Base-by-base conservation (phyloP, 2,329 filamentous ascomycete species). In the Pseudofabraea citricarpa region DNA sequence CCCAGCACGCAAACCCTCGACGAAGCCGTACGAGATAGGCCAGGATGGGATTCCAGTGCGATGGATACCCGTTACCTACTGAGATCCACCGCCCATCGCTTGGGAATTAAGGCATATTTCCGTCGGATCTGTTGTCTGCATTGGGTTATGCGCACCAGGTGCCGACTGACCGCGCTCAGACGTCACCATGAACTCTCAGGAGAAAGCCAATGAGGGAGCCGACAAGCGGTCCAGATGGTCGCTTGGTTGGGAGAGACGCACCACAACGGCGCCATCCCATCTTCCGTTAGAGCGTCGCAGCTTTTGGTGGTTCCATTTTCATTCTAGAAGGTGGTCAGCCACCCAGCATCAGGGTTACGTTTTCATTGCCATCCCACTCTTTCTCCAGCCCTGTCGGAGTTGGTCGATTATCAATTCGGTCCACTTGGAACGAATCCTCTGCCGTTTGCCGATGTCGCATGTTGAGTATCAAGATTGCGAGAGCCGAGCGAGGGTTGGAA, bases 1-100 rank as follows among this genome's bases (percentile, higher is more conserved):
- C n/a, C 81, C 82, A 8, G 79, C 81, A n/a, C 70, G 81, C 49
- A 79, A 79, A 58, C 63, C 72, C 27, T 66, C 65, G 44, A 64
- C 64, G 27, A 76, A 69, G 55, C 67, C 71, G 9, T 82, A 83
- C 61, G 72, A 74, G 47, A 70, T 82, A 47, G 70, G 75, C 27
- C 53, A 70, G 26, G 73, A 80, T 47, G 80, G 80, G 21, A 72
- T 83, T 24, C 80, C 80, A 16, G 65, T 69, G 16, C 68, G 80
- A 54, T 84, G 79, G 79, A 67, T 78, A 46, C 61, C 74, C 8
- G 50, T 63, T 41, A 51, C 45, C 24, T 22, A 36, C 21, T 40
- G 31, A 21, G 35, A 20, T 37, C 35, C 35, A 37, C 19, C n/a
- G n/a, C n/a, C n/a, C n/a, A n/a, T n/a, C n/a, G n/a, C n/a, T 37